Conservation (phyloP, 495 filamentous ascomycete genomes). For the Aspergillus ostianus region DNA sequence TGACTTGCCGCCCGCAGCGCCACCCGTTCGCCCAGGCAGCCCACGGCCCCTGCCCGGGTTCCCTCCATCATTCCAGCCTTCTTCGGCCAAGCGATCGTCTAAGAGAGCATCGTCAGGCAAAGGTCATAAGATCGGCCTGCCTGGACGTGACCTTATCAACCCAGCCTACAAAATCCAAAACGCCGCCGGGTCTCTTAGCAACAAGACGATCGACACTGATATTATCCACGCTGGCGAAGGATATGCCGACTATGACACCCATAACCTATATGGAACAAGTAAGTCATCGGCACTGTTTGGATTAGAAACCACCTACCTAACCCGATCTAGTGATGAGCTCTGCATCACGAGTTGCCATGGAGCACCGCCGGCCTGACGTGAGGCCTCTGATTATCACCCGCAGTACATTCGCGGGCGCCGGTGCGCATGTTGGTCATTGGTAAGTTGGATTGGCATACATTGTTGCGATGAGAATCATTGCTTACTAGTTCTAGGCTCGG, state of each 20-base stretch:
- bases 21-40: constrained; percentile 55
- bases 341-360: constrained; percentile 65
- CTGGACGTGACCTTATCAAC: constrained; percentile 63
- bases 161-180: constrained; percentile 78
- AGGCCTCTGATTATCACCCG: constrained; percentile 82
- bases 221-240: constrained; percentile 68
- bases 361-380: constrained; percentile 59
- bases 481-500: constrained; percentile 51
- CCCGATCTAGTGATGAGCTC: constrained; percentile 65
- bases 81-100: constrained; percentile 14
- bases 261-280: constrained; percentile 82
- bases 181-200: constrained; percentile 64
- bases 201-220: constrained; percentile 73
- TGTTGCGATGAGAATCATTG: not conserved
- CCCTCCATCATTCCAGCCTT: constrained; percentile 67
- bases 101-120: constrained; percentile 16
- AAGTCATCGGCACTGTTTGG: constrained; percentile 20
- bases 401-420: constrained; percentile 79
- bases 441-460: constrained; percentile 14
- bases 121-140: constrained; percentile 50
- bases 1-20: constrained; percentile 63
- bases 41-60: constrained; percentile 70
- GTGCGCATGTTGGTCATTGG: constrained; percentile 79
- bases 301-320: constrained; percentile 8
- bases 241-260: constrained; percentile 71